phyloP scores from a whole-genome alignment of 768 basidiomycete species.

The Tubosaeta sp. region DNA sequence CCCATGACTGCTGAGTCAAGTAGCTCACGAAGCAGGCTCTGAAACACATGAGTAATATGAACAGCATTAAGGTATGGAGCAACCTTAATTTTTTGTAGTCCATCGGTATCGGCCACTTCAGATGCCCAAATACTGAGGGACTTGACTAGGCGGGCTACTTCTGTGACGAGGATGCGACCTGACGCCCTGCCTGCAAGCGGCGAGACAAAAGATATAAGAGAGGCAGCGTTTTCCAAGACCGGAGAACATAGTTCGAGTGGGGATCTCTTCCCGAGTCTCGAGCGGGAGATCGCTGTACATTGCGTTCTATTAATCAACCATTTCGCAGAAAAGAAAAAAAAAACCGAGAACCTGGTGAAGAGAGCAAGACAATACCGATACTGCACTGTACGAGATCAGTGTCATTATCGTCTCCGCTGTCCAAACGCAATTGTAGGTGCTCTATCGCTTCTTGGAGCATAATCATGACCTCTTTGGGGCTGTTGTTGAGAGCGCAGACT shows the following conservation, averaged over 20 bases:
- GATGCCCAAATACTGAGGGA: constrained; percentile 16
- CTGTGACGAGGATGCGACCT: constrained; percentile 19
- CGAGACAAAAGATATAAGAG: constrained; percentile 14
- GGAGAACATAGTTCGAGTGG: constrained; percentile 20
- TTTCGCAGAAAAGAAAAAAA: background rate
- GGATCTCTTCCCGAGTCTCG: constrained; percentile 21
- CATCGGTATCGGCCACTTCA: background rate
- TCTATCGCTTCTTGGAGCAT: constrained; percentile 39
- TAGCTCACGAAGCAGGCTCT: constrained; percentile 30
- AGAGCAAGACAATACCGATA: constrained; percentile 17
- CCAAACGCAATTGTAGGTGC: constrained; percentile 16
- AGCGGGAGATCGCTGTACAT: constrained; percentile 22
- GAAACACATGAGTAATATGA: background rate
- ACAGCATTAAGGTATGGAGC: background rate
- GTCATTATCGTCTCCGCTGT: constrained; percentile 13
- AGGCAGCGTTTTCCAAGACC: constrained; percentile 10
- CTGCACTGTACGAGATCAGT: constrained; percentile 6
- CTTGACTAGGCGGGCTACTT: constrained; percentile 15
- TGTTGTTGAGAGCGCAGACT: constrained; percentile 28
- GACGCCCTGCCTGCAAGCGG: constrained; percentile 7
- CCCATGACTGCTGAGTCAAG: constrained; percentile 35
- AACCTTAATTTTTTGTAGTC: constrained; percentile 19
- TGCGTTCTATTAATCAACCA: background rate
- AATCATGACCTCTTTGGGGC: constrained; percentile 41
- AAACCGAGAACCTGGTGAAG: constrained; percentile 19